phyloP scores from a whole-genome alignment of 768 basidiomycete species.

The Auricularia cornea region DNA sequence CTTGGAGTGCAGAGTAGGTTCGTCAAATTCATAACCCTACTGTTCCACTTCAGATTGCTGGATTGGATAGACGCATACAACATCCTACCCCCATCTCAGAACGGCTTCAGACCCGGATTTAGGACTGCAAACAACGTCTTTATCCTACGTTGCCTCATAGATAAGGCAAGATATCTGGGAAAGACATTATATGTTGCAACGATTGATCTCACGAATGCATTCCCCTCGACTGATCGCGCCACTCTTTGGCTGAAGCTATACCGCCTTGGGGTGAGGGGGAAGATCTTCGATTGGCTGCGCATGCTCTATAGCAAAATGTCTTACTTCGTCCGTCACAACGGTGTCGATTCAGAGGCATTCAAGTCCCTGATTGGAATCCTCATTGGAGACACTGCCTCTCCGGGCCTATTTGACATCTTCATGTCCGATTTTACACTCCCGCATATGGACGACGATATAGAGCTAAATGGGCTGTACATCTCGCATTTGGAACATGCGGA shows the following conservation, averaged over 20 bases:
- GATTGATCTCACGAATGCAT: conserved; percentile 15
- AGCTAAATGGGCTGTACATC: conserved; percentile 2
- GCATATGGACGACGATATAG: conserved; percentile 6
- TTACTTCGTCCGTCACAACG: conserved; percentile 13
- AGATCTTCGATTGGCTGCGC: too few relatives aligned
- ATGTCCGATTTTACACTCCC: conserved; percentile 9
- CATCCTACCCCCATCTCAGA: conserved; percentile 22
- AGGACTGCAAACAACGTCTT: conserved; percentile 10
- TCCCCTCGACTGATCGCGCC: conserved; percentile 12
- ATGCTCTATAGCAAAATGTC: conserved; percentile 17
- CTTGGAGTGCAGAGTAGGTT: too few relatives aligned
- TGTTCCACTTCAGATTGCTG: too few relatives aligned
- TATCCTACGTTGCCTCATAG: conserved; percentile 14
- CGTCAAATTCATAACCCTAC: too few relatives aligned
- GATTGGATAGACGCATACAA: neutral
- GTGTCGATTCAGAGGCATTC: conserved; percentile 2
- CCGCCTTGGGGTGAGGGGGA: conserved; percentile 13
- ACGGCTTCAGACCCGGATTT: conserved; percentile 19
- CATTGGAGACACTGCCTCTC: conserved; percentile 12
- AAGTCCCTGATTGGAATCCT: conserved; percentile 11
- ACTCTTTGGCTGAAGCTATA: conserved; percentile 11
- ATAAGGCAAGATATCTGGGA: too few relatives aligned
- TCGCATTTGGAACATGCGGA: conserved; percentile 18
- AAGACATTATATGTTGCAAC: conserved; percentile 15
- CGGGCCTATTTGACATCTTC: too few relatives aligned